Evolutionary conservation across 495 filamentous ascomycete species (phyloP).

Genomic region (Tetracladium setigerum): DNA sequence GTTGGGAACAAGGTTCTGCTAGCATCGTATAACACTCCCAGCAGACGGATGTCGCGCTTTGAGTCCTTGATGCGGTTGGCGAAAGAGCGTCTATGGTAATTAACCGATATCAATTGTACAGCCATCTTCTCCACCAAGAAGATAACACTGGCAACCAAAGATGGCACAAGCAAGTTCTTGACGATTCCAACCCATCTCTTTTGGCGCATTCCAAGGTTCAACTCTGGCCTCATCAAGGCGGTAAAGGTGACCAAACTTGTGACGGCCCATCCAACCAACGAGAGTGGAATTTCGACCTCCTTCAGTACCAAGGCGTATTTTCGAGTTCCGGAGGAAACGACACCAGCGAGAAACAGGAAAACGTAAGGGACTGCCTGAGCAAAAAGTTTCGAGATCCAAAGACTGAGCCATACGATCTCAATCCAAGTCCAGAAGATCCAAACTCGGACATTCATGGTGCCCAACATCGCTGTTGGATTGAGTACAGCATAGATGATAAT

Average conservation of each 20-base stretch:
- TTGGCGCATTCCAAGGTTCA: conserved; percentile 1
- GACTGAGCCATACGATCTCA: conserved; percentile 78
- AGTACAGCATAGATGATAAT: conserved; percentile 49
- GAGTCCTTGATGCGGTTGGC: conserved; percentile 78
- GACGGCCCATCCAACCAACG: conserved; percentile 80
- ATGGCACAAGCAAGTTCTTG: conserved; percentile 64
- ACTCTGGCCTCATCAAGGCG: conserved; percentile 40
- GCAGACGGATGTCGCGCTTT: conserved; percentile 72
- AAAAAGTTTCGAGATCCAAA: conserved; percentile 82
- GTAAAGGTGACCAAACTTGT: conserved; percentile 75
- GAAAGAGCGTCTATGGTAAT: conserved; percentile 93
- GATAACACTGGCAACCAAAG: conserved; percentile 69
- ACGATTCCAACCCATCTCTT: conserved; percentile 42
- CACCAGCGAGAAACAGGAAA: conserved; percentile 82
- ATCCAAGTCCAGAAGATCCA: conserved; percentile 86
- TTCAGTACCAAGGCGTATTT: conserved; percentile 84
- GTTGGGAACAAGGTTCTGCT: conserved; percentile 81
- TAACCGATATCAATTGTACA: conserved; percentile 88
- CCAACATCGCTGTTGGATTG: conserved; percentile 44
- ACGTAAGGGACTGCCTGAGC: conserved; percentile 70
- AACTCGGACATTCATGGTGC: conserved; percentile 48
- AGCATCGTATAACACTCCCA: conserved; percentile 82
- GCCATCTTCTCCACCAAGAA: conserved; percentile 74
- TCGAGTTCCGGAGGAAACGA: conserved; percentile 82
- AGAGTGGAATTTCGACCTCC: conserved; percentile 75